Base-by-base conservation (phyloP, 805 yeast genomes). In the Hanseniaspora osmophila region DNA sequence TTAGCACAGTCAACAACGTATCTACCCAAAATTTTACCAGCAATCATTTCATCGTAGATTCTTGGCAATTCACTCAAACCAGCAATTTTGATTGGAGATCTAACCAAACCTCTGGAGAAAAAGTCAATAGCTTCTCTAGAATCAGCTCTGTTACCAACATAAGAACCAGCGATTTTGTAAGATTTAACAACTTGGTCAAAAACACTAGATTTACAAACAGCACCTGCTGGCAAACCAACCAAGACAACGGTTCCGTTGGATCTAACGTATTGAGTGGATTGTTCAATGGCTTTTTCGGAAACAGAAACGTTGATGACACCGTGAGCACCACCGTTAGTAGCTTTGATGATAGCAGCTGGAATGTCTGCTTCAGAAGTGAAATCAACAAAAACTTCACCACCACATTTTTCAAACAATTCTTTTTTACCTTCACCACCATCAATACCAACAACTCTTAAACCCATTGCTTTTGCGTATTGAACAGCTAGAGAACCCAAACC, bases 1-100 rank as follows among this genome's bases (percentile, higher is more conserved):
- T 17, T n/a, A 49, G 71, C 63, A 45, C 82, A 77, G 73, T 85
- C 94, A 57, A 85, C 79, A 48, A 85, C 95, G 65, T 79, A 79
- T 68, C 95, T 77, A 62, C 95, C 95, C 54, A 80, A 75, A 59
- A 86, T 80, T 71, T 81, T 75, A 59, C 94, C 94, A 66, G 78
- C 71, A 65, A 74, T 81, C 95, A 86, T 86, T 63, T 76, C 71
- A 53, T 77, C 72, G 70, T 74, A 85, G 51, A 85, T 80, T 47
- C 63, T 64, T 53, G 83, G 77, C 56, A 84, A 70, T 58, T 77
- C 77, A 48, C 86, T 76, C 56, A 84, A 71, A 48, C 87, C 86
- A 45, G 78, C 86, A 63, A 86, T 61, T 69, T 75, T 75, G 68
- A 83, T 78, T 55, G 85, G 84, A 51, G 84, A 74, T 63, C 73